A percentile compares a stretch with the other conserved stretches of the same genome.
Conservation (phyloP, 2,329 filamentous ascomycete genomes). For the Nemania diffusa region DNA sequence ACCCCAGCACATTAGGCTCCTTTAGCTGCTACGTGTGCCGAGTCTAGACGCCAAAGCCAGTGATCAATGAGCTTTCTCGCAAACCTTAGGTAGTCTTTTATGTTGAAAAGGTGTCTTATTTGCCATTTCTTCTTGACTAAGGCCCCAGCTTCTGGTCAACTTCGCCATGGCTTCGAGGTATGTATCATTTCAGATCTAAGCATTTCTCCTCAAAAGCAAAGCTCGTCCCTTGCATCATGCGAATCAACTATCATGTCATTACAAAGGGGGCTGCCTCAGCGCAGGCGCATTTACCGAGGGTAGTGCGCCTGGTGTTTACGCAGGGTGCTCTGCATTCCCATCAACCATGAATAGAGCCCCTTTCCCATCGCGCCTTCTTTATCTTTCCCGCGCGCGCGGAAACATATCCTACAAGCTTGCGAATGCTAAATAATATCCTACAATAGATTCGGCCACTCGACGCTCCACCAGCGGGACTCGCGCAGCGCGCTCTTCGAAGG, state of each 20-base stretch:
- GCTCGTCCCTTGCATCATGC: background rate
- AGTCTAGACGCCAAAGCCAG: slow-evolving; percentile 16
- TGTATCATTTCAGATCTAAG: slow-evolving; percentile 25
- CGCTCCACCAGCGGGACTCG: slow-evolving; percentile 78
- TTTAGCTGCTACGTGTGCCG: slow-evolving; percentile 29
- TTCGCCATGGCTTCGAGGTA: slow-evolving; percentile 49
- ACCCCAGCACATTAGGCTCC: slow-evolving; percentile 15
- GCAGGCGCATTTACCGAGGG: slow-evolving; percentile 1
- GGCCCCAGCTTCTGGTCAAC: slow-evolving; percentile 15
- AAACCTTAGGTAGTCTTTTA: slow-evolving; percentile 4
- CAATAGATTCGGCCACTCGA: slow-evolving; percentile 72
- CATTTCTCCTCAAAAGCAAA: background rate
- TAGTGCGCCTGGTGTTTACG: background rate
- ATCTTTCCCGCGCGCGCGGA: background rate
- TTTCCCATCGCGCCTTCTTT: background rate
- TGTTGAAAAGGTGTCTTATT: slow-evolving; percentile 18
- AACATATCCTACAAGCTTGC: background rate
- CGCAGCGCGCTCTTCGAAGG: slow-evolving; percentile 79
- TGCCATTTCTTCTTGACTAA: slow-evolving; percentile 8
- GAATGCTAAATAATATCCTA: slow-evolving; percentile 6
- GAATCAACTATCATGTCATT: background rate
- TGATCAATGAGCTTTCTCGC: slow-evolving; percentile 6
- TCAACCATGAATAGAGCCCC: background rate
- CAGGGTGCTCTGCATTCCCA: background rate
- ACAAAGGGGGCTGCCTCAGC: background rate